These are phyloP conservation scores for Biscogniauxia marginata DNA, from an alignment of 2,329 filamentous ascomycete genomes.

Conservation along the genomic window DNA sequence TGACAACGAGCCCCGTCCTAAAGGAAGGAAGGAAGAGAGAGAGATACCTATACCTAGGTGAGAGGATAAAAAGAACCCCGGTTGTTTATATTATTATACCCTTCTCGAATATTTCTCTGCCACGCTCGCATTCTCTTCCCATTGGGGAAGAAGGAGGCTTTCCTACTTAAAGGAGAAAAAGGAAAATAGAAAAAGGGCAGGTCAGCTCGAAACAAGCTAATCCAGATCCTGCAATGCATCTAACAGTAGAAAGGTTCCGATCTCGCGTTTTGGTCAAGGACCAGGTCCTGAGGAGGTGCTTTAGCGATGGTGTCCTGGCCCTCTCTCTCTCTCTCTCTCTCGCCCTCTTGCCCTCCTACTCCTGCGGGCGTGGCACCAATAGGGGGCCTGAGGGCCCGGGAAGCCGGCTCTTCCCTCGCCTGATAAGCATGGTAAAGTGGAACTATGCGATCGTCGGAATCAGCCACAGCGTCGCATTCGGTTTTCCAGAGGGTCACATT, in stretches of 20 bases:
- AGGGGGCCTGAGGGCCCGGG: neutral
- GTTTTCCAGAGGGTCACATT: constrained; percentile 16
- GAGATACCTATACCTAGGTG: neutral
- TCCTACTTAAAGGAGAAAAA: neutral
- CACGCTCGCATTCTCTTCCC: neutral
- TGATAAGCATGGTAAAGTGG: constrained; percentile 1
- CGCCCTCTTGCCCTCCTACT: constrained; percentile 3
- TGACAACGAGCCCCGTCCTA: neutral
- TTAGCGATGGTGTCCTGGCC: neutral
- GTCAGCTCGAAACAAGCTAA: constrained; percentile 3
- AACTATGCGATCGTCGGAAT: constrained; percentile 17
- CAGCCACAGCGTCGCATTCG: constrained; percentile 23
- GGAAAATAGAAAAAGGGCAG: neutral
- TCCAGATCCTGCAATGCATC: constrained; percentile 26
- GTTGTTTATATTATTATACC: neutral
- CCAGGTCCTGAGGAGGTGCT: constrained; percentile 13
- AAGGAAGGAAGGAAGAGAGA: neutral
- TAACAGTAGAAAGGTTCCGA: constrained; percentile 19
- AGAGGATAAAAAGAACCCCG: neutral
- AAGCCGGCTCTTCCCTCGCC: neutral
- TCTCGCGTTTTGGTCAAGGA: constrained; percentile 20
- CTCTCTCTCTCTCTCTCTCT: constrained; percentile 3
- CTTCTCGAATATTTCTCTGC: neutral
- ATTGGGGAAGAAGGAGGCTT: neutral
- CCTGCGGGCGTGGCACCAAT: neutral